phyloP scores from a whole-genome alignment of 331 rosid genomes.

The Pyrus hybrid region DNA sequence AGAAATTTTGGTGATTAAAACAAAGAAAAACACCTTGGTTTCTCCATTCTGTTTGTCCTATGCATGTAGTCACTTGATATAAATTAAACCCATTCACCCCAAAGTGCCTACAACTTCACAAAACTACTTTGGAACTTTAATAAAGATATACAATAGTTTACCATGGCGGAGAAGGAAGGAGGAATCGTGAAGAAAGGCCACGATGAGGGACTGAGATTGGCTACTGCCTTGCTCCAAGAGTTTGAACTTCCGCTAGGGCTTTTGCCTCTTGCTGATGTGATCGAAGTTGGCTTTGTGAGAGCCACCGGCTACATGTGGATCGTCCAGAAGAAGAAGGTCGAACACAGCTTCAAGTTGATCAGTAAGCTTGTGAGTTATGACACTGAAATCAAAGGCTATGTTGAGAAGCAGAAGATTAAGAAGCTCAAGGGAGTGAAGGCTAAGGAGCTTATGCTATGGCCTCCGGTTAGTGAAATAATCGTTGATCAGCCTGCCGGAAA shows the following conservation, averaged over 20 bases:
- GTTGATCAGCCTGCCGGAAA: conserved; percentile 51
- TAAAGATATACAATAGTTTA: background rate
- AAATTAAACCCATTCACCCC: background rate
- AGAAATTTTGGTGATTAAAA: conserved; percentile 15
- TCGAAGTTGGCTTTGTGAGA: conserved; percentile 69
- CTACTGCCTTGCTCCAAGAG: conserved; percentile 45
- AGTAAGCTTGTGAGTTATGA: conserved; percentile 71
- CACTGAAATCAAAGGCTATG: conserved; percentile 47
- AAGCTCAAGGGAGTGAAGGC: conserved; percentile 91
- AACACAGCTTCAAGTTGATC: conserved; percentile 67
- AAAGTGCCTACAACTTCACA: background rate
- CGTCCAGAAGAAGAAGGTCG: conserved; percentile 68
- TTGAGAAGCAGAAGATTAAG: conserved; percentile 56
- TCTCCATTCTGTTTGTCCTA: conserved; percentile 28
- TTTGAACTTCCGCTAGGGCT: conserved; percentile 70
- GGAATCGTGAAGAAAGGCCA: conserved; percentile 60
- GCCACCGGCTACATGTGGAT: conserved; percentile 78
- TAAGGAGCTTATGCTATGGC: conserved; percentile 89
- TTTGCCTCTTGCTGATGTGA: conserved; percentile 55
- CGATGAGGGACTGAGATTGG: conserved; percentile 57
- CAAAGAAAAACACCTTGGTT: conserved; percentile 24
- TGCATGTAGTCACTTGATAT: background rate
- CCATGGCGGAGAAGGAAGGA: conserved; percentile 74
- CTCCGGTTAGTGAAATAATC: conserved; percentile 73
- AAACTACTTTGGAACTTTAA: background rate